Evolutionary conservation across 257 asterid species (phyloP).

Genomic region (Leptodermis oblonga): DNA sequence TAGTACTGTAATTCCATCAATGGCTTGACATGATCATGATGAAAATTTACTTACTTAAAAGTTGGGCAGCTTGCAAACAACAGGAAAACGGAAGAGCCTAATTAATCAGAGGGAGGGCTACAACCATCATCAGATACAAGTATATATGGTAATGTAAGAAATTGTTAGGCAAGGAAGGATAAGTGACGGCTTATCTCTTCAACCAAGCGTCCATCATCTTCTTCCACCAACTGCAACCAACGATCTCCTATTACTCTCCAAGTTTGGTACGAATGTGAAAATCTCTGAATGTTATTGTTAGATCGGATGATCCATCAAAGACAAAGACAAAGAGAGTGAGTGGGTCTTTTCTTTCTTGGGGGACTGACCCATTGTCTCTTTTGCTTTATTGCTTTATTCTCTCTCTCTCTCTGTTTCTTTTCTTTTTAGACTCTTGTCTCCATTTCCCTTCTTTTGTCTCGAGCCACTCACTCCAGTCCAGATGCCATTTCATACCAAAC

Average conservation of each 20-base stretch:
- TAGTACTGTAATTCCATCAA: no score
- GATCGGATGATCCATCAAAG: neutral
- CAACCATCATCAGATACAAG: no score
- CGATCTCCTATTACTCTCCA: no score
- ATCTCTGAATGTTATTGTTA: no score
- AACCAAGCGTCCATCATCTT: constrained; percentile 17
- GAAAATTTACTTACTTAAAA: no score
- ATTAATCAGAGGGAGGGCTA: no score
- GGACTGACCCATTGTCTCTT: neutral
- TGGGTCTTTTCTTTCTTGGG: constrained; percentile 14
- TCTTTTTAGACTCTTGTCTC: neutral
- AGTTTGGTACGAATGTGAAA: neutral
- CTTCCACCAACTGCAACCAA: constrained; percentile 27
- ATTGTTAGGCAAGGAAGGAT: constrained; percentile 39
- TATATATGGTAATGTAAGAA: neutral
- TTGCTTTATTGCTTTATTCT: constrained; percentile 29
- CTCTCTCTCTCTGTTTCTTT: neutral
- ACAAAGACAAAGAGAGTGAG: no score
- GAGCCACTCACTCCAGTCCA: neutral
- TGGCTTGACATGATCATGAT: no score
- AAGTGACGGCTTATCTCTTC: constrained; percentile 33
- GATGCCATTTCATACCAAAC: neutral
- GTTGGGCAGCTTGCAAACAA: no score
- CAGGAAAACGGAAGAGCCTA: no score
- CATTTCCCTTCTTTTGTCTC: neutral